Evolutionary conservation across 1,284 basidiomycete genomes (phyloP).

Genomic region (Austropuccinia psidii): DNA sequence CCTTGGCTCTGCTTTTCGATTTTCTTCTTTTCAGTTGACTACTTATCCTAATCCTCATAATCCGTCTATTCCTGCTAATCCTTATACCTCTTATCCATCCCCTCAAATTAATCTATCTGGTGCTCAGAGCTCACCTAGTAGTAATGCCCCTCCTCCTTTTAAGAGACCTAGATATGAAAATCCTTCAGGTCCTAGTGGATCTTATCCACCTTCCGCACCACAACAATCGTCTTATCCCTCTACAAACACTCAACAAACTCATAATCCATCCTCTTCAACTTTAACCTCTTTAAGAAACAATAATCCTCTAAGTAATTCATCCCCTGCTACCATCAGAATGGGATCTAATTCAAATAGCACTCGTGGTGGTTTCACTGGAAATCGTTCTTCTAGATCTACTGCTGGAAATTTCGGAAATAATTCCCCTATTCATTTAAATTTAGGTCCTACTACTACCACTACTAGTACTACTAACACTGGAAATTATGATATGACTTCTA

Average conservation of each 20-base stretch:
- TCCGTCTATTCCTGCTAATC: conserved; percentile 14
- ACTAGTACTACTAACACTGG: background rate
- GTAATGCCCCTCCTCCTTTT: conserved; percentile 15
- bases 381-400: conserved; percentile 1
- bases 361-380: conserved; percentile 11
- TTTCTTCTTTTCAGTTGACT: background rate
- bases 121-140: conserved; percentile 16
- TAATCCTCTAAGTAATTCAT: background rate
- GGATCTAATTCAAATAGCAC: conserved; percentile 9
- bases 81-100: conserved; percentile 15
- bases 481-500: background rate
- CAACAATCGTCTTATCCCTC: background rate
- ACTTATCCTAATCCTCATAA: background rate
- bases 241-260: background rate
- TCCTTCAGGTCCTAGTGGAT: background rate
- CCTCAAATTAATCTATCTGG: background rate
- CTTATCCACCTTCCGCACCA: background rate
- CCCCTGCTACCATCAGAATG: conserved; percentile 12
- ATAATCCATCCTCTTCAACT: background rate
- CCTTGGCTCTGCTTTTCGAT: background rate
- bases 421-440: conserved; percentile 28
- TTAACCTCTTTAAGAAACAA: conserved; percentile 6
- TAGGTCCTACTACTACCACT: background rate
- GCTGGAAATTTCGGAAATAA: conserved; percentile 14
- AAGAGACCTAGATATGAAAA: conserved; percentile 32